Percentiles rank a stretch among this genome's conserved stretches.
phyloP scores from a whole-genome alignment of 106 monocot genomes.

The Alisma plantagoaquatica region DNA sequence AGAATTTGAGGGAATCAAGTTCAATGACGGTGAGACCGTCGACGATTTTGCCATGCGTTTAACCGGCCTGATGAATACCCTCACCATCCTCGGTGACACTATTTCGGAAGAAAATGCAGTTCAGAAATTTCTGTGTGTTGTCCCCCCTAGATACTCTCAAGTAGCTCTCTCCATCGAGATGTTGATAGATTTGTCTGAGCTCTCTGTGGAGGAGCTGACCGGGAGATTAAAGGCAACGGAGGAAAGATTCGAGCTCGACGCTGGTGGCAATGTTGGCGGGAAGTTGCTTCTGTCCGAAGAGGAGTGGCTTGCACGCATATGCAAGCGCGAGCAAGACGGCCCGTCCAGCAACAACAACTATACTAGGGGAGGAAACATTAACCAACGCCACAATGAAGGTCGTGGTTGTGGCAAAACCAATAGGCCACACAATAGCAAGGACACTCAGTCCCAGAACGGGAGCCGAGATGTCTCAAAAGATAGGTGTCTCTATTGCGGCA shows the following conservation, averaged over 20 bases:
- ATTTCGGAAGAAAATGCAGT: slow-evolving; percentile 4
- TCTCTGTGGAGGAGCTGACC: neutral
- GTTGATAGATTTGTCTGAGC: slow-evolving; percentile 1
- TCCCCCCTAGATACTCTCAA: slow-evolving; percentile 1
- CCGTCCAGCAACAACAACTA: no score
- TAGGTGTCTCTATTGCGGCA: slow-evolving; percentile 5
- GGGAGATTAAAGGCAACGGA: slow-evolving; percentile 1
- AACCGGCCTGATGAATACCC: slow-evolving; percentile 4
- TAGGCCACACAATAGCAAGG: neutral
- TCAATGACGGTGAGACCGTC: slow-evolving; percentile 10
- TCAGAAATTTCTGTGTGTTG: slow-evolving; percentile 1
- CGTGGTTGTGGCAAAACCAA: neutral
- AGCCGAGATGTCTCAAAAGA: no score
- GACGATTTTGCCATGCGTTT: slow-evolving; percentile 7
- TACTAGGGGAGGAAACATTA: neutral
- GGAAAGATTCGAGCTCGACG: neutral
- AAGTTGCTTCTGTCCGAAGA: slow-evolving; percentile 2
- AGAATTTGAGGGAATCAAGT: slow-evolving; percentile 2
- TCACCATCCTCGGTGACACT: slow-evolving; percentile 11
- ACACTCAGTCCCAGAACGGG: no score
- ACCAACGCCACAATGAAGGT: neutral
- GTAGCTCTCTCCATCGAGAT: slow-evolving; percentile 2
- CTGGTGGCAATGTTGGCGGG: neutral
- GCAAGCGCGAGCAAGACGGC: slow-evolving; percentile 7
- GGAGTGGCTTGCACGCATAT: slow-evolving; percentile 6